Evolutionary conservation across 2,329 filamentous ascomycete genomes (phyloP), one percentile per base, ranked within the genome.

Genomic region (Monilinia polystroma): DNA sequence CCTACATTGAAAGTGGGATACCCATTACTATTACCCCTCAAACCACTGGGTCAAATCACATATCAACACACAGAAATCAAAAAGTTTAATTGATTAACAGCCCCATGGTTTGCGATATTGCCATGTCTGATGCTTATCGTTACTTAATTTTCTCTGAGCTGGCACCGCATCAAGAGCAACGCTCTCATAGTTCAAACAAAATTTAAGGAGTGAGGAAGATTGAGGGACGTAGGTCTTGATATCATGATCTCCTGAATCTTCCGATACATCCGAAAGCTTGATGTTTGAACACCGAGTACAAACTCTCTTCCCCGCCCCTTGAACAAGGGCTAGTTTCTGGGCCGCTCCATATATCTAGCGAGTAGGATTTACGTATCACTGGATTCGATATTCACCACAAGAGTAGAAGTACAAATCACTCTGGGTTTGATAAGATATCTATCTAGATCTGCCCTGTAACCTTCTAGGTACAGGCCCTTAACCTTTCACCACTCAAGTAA

Each of bases 1-100:
- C 43, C 45, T 49, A 43, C n/a, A 14, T 58, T 29, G 32, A 60
- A 60, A 60, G 57, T 60, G 43, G 57, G 29, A 60, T 60, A 4
- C 12, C 6, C n/a, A 49, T 18, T 16, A 29, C 5, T 11, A 14
- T 35, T 60, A 23, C 57, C 43, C 57, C 43, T 60, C 43, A 60
- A 59, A 23, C 20, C 23, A 35, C 45, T 23, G 29, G 57, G 43
- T 49, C 57, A 60, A 60, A 51, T 23, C 43, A 47, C n/a, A 60
- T 6, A 35, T 60, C 43, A 47, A 49, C 43, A 35, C 14, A 35
- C 43, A 35, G 57, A 49, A 20, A 23, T 35, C 43, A 14, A 35
- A 59, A 49, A 47, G 43, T 59, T 18, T 35, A 45, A 12, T 59
- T 45, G 29, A 59, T 49, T 49, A 59, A 59, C 4, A 11, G 20